Conservation (phyloP, 1,284 basidiomycete species). For the Coriolopsis trogii region DNA sequence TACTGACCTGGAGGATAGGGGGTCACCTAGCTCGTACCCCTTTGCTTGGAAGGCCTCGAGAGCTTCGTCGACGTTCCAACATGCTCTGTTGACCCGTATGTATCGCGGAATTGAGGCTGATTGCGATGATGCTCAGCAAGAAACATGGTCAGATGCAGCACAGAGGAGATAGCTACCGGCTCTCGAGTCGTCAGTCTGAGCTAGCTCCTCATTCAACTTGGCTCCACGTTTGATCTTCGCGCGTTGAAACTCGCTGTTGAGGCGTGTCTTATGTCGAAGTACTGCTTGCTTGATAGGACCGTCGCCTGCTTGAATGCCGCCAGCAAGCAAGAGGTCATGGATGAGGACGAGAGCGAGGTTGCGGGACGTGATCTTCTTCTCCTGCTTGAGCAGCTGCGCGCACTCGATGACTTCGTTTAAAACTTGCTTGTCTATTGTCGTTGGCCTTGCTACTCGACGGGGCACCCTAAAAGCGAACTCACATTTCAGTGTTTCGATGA, state of each 20-base stretch:
- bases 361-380: conserved; percentile 72
- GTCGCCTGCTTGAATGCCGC: conserved; percentile 86
- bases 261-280: conserved; percentile 84
- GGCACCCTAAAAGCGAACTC: conserved; percentile 33
- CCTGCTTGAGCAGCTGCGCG: conserved; percentile 70
- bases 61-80: conserved; percentile 67
- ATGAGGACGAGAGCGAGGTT: conserved; percentile 83
- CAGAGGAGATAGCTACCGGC: conserved; percentile 48
- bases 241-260: conserved; percentile 83
- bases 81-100: conserved; percentile 80
- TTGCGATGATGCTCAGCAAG: background rate
- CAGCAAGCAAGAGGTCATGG: conserved; percentile 83
- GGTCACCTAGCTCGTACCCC: conserved; percentile 56
- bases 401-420: conserved; percentile 67
- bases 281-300: conserved; percentile 86
- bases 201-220: conserved; percentile 68
- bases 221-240: conserved; percentile 82
- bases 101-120: conserved; percentile 82
- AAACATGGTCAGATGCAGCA: background rate
- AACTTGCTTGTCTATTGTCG: conserved; percentile 69
- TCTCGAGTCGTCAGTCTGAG: conserved; percentile 57
- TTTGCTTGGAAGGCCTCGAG: conserved; percentile 51
- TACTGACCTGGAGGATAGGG: conserved; percentile 54
- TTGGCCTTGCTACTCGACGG: no score
- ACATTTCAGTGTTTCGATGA: conserved; percentile 95